These are phyloP conservation scores for Leccinum arenicola DNA, from an alignment of 768 basidiomycete species.

Conservation along the genomic window DNA sequence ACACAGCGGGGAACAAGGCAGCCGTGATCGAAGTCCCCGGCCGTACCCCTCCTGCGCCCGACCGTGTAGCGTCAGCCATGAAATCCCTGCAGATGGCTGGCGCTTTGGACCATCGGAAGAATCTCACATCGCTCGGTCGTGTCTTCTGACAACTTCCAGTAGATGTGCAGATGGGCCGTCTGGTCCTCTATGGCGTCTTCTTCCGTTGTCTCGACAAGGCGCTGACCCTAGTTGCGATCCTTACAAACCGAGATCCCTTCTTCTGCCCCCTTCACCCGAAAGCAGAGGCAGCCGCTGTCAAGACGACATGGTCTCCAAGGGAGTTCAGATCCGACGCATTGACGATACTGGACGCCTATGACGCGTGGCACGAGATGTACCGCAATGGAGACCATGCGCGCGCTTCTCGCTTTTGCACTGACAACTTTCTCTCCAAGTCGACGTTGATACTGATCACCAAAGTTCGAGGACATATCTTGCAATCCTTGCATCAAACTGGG, in stretches of 20 bases:
- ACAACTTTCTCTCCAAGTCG: constrained; percentile 89
- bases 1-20: constrained; percentile 56
- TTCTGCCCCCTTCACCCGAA: constrained; percentile 77
- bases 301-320: constrained; percentile 73
- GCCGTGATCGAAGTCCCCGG: constrained; percentile 81
- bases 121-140: constrained; percentile 82
- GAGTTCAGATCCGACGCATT: constrained; percentile 86
- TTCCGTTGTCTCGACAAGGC: constrained; percentile 90
- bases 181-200: constrained; percentile 88
- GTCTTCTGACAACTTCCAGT: constrained; percentile 88
- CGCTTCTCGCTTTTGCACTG: constrained; percentile 74
- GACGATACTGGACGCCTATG: constrained; percentile 76
- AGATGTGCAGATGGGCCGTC: constrained; percentile 84
- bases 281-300: constrained; percentile 63
- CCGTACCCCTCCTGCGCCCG: constrained; percentile 77
- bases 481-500: constrained; percentile 74
- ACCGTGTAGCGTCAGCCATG: constrained; percentile 78
- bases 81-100: constrained; percentile 80
- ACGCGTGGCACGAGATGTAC: constrained; percentile 76
- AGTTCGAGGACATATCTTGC: constrained; percentile 74
- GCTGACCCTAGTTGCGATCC: constrained; percentile 85
- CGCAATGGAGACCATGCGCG: constrained; percentile 56
- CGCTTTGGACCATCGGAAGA: constrained; percentile 72
- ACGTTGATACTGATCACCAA: constrained; percentile 78
- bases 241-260: constrained; percentile 90